Evolutionary conservation across 192 early-diverging fungal genomes (phyloP).

Genomic region (Chytriomyces sp.): DNA sequence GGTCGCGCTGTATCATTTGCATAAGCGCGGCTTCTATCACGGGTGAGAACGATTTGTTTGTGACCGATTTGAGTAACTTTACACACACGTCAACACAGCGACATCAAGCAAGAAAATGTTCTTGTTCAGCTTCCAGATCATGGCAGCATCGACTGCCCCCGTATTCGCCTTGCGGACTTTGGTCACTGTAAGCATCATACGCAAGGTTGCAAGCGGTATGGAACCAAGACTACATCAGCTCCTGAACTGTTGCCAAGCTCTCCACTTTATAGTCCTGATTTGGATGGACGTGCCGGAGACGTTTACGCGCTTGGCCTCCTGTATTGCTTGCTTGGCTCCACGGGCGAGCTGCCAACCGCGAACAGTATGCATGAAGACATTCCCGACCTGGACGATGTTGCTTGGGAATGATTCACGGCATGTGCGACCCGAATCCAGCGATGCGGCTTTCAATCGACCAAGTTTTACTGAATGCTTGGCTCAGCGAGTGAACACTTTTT

Average conservation of each 20-base stretch:
- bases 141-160: background rate
- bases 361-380: background rate
- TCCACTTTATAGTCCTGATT: background rate
- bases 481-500: background rate
- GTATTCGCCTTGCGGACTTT: conserved; percentile 22
- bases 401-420: conserved; percentile 9
- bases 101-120: background rate
- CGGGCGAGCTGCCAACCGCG: conserved; percentile 13
- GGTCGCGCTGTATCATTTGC: conserved; percentile 44
- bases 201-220: conserved; percentile 6
- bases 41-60: too few species aligned
- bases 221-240: conserved; percentile 5
- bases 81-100: too few species aligned
- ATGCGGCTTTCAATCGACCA: background rate
- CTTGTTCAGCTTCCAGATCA: background rate
- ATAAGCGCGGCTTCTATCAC: conserved; percentile 50
- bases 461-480: conserved; percentile 10
- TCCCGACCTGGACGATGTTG: background rate
- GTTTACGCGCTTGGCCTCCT: conserved; percentile 34
- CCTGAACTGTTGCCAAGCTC: conserved; percentile 12
- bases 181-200: conserved; percentile 16
- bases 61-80: too few species aligned
- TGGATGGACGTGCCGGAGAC: conserved; percentile 25
- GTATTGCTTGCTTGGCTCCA: conserved; percentile 5
- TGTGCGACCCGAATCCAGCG: conserved; percentile 9